Evolutionary conservation across 2,329 filamentous ascomycete species (phyloP).

Genomic region (Colletotrichum sp.): DNA sequence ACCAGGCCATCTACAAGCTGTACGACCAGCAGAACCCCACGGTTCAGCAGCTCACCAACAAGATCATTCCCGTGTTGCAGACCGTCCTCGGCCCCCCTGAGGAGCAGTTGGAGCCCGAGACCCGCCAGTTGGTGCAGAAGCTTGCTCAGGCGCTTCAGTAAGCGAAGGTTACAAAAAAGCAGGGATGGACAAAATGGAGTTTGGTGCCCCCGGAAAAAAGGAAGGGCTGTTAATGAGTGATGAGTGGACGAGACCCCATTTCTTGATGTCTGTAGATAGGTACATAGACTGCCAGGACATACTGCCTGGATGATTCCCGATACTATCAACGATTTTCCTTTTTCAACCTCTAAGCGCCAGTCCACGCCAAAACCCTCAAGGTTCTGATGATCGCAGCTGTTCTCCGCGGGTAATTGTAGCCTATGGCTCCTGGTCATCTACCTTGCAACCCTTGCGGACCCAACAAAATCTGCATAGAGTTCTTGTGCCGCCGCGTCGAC

Average conservation of each 20-base stretch:
- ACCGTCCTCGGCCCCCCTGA: slow-evolving; percentile 74
- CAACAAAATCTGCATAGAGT: background rate
- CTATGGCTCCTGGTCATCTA: background rate
- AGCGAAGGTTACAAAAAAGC: background rate
- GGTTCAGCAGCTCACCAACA: slow-evolving; percentile 72
- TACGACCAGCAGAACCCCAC: slow-evolving; percentile 75
- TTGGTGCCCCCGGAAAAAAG: background rate
- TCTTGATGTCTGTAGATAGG: slow-evolving; percentile 20
- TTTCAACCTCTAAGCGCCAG: background rate
- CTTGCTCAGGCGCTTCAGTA: slow-evolving; percentile 56
- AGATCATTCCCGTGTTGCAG: slow-evolving; percentile 74
- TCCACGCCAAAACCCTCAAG: accelerated
- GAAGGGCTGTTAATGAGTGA: slow-evolving; percentile 20
- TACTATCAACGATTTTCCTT: slow-evolving; percentile 3
- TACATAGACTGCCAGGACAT: slow-evolving; percentile 17
- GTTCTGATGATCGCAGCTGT: background rate
- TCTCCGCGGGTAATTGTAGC: background rate
- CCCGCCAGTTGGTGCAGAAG: slow-evolving; percentile 68
- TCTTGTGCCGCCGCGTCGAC: background rate
- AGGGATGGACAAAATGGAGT: background rate
- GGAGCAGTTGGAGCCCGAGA: slow-evolving; percentile 78
- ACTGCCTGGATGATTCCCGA: slow-evolving; percentile 19
- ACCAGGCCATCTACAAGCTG: slow-evolving; percentile 85
- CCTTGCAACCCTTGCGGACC: background rate
- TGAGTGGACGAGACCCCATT: slow-evolving; percentile 22